Percentiles rank a stretch among this genome's conserved stretches.
phyloP scores from a whole-genome alignment of 805 yeast species.

The Cyberlindnera mycetangii region DNA sequence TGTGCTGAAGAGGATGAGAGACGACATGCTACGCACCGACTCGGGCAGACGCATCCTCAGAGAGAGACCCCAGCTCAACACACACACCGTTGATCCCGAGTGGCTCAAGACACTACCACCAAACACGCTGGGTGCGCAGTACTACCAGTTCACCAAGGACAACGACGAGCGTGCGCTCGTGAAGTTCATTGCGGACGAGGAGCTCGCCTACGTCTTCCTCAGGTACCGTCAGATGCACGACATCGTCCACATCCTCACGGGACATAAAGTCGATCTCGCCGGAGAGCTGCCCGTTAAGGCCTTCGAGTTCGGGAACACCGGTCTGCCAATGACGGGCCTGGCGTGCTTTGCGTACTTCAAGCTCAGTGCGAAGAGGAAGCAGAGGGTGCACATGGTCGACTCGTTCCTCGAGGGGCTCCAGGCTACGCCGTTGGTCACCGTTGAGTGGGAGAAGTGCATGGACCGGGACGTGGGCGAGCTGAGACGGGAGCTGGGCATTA shows the following conservation, averaged over 20 bases:
- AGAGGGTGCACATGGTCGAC: constrained; percentile 48
- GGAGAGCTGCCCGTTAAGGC: constrained; percentile 96
- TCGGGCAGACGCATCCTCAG: constrained; percentile 74
- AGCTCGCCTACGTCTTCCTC: constrained; percentile 88
- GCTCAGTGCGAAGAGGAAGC: constrained; percentile 58
- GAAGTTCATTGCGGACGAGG: constrained; percentile 82
- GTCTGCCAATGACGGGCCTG: constrained; percentile 92
- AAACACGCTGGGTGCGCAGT: constrained; percentile 76
- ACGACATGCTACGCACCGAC: constrained; percentile 70
- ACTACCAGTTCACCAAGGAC: constrained; percentile 81
- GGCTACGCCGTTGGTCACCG: constrained; percentile 76
- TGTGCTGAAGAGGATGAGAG: constrained; percentile 59
- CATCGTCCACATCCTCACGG: constrained; percentile 89
- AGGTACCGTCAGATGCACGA: constrained; percentile 96
- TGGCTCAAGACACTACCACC: constrained; percentile 57
- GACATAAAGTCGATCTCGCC: constrained; percentile 85
- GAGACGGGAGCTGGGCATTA: constrained; percentile 65
- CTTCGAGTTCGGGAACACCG: constrained; percentile 87
- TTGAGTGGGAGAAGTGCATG: constrained; percentile 86
- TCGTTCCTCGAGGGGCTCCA: constrained; percentile 74
- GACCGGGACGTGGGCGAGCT: constrained; percentile 71
- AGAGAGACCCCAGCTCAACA: constrained; percentile 82
- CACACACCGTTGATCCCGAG: constrained; percentile 63
- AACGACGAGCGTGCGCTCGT: constrained; percentile 94
- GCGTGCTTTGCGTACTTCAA: constrained; percentile 86